Conservation (phyloP, 2,329 filamentous ascomycete species). For the Thelonectria olida region DNA sequence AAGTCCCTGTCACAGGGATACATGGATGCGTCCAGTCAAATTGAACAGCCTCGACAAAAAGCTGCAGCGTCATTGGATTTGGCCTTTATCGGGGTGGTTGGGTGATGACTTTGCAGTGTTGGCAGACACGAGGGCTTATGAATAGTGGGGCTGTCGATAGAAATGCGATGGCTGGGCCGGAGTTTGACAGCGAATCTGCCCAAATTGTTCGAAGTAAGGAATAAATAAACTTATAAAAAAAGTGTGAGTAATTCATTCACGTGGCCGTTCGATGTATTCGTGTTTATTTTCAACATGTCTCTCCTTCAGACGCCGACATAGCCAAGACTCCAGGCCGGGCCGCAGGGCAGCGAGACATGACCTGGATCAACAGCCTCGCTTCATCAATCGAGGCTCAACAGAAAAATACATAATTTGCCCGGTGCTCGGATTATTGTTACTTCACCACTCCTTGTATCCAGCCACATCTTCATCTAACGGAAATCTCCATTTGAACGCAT, state of each 20-base stretch:
- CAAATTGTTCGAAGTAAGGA: no score
- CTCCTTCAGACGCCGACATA: no score
- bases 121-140: neutral
- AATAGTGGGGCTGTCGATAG: neutral
- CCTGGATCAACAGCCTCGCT: no score
- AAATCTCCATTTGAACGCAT: neutral
- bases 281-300: no score
- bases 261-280: no score
- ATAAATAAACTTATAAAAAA: no score
- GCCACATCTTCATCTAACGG: neutral
- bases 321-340: no score
- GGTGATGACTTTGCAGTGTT: neutral
- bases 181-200: neutral
- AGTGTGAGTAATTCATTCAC: no score
- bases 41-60: neutral
- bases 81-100: constrained; percentile 20
- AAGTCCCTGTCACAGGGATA: neutral
- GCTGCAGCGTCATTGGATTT: constrained; percentile 12
- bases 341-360: no score
- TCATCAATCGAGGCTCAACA: no score
- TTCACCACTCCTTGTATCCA: neutral
- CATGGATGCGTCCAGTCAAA: constrained; percentile 6
- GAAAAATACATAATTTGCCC: no score
- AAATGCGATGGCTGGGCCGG: neutral
- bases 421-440: no score